These are phyloP conservation scores for Piper betle DNA, from an alignment of 164 flowering plant species.

Conservation along the genomic window DNA sequence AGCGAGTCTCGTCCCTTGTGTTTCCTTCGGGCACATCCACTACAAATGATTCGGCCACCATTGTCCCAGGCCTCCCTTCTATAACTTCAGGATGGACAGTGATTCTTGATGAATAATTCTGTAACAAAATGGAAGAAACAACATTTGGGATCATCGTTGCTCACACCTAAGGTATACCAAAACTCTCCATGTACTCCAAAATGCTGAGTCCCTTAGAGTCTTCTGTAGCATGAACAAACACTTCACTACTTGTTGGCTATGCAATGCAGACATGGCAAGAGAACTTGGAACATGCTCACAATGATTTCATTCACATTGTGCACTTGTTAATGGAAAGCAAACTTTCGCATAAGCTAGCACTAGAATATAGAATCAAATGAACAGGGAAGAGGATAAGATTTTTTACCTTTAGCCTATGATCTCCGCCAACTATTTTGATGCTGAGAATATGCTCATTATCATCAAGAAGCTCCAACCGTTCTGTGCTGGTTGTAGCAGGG, in stretches of 20 bases:
- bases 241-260: too few species aligned
- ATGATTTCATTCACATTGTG: too few species aligned
- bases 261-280: too few species aligned
- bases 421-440: constrained; percentile 5
- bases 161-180: too few species aligned
- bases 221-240: too few species aligned
- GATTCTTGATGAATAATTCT: constrained; percentile 78
- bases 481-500: constrained; percentile 86
- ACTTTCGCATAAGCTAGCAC: too few species aligned
- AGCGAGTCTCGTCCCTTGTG: constrained; percentile 72
- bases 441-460: constrained; percentile 22
- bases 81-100: constrained; percentile 70
- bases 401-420: constrained; percentile 70
- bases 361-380: too few species aligned
- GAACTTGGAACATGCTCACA: too few species aligned
- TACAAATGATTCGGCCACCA: constrained; percentile 72
- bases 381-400: neutral
- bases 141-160: too few species aligned
- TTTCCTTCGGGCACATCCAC: constrained; percentile 67
- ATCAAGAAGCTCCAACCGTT: constrained; percentile 70
- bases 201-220: too few species aligned
- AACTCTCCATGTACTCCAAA: too few species aligned
- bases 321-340: too few species aligned
- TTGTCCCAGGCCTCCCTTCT: constrained; percentile 65
- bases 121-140: constrained; percentile 3